These are phyloP conservation scores for Schoenoplectus tabernaemontani DNA, from an alignment of 202 grass and related monocot genomes.

Conservation along the genomic window DNA sequence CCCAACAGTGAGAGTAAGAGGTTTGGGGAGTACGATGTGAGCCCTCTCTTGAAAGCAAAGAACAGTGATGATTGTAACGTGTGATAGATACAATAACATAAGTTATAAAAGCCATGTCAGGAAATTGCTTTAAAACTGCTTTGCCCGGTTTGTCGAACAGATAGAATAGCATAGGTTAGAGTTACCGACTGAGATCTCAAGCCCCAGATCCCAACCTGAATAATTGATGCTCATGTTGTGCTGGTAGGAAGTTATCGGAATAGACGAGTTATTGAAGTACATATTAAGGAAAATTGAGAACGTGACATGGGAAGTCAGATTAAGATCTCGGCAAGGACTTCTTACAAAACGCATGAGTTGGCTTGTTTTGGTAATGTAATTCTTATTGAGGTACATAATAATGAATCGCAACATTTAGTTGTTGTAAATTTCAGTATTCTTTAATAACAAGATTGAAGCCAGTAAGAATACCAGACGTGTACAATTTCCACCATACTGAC, in stretches of 20 bases:
- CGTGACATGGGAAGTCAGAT: not conserved
- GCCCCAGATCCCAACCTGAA: not conserved
- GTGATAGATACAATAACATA: not conserved
- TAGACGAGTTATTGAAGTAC: not conserved
- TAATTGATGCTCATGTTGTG: not conserved
- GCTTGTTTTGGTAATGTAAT: not conserved
- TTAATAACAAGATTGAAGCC: not conserved
- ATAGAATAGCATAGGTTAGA: not conserved
- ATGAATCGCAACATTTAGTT: not conserved
- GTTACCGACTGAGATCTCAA: not conserved
- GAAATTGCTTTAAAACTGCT: not conserved
- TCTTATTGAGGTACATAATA: no score
- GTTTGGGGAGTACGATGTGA: conserved; percentile 18
- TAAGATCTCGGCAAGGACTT: not conserved
- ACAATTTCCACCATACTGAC: not conserved
- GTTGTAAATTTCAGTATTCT: not conserved
- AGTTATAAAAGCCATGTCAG: not conserved
- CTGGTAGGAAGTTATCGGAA: not conserved
- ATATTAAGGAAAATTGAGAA: not conserved
- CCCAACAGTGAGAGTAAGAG: conserved; percentile 3
- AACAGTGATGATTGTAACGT: conserved; percentile 32
- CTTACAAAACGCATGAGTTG: not conserved
- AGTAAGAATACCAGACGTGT: not conserved
- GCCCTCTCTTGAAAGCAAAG: conserved; percentile 30
- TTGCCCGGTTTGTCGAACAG: not conserved